Base-by-base conservation (phyloP, 2,329 filamentous ascomycete species). In the Calcarisporium arbuscula region DNA sequence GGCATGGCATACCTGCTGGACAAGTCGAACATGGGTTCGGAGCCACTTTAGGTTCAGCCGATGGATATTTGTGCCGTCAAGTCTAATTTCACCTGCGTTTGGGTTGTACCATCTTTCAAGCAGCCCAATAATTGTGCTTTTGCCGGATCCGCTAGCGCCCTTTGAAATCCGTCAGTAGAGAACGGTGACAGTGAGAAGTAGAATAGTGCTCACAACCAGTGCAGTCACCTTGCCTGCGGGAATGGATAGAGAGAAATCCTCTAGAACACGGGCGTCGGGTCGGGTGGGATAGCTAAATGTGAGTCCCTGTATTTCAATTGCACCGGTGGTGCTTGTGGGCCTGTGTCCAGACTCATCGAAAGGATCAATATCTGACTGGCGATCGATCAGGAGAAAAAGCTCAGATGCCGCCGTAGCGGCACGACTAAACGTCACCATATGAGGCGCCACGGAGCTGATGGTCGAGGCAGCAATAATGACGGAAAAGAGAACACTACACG, bases 151-250 rank as follows among this genome's bases (percentile, higher is more conserved):
- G 2, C 56, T 60, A 27, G 55, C 51, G 4, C 59, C 54, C 56
- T 59, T 9, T 9, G 17, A 21, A 3, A 18, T 39, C n/a, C 35
- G 12, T 31, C 19, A n/a, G 12, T 19, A 4, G 2, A 6, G n/a
- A 15, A 5, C 8, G 2, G 5, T n/a, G n/a, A 16, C 4, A 10
- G 5, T 8, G n/a, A 7, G 11, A 9, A 9, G 5, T 25, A 25
- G 5, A 19, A 19, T 19, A 15, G 12, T 20, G 48, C 53, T 40
- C 45, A 59, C 57, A 19, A 65, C 61, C 6, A 65, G 46, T 10
- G 61, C 61, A 1, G 62, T 65, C 6, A 63, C 64, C 38, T 68
- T 68, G 19, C 63, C 63, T 4, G 66, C 61, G 2, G 65, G 64
- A 5, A 71, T 54, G 3, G 54, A 44, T 1, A 71, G 50, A 3